These are phyloP conservation scores for Cercophora newfieldiana DNA, from an alignment of 495 filamentous ascomycete species.

Conservation along the genomic window DNA sequence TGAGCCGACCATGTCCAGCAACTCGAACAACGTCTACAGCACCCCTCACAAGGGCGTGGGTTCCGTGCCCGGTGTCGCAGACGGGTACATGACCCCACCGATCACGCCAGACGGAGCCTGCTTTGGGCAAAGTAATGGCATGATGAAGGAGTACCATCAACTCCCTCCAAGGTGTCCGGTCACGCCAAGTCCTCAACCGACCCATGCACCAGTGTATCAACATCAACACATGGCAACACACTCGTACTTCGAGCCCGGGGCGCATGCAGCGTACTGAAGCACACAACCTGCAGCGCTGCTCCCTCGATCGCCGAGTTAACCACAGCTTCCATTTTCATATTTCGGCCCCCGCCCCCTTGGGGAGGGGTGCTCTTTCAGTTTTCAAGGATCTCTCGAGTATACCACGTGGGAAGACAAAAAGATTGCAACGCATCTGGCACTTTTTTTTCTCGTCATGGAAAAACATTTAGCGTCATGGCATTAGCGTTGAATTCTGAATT, in stretches of 20 bases:
- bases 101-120: conserved; percentile 87
- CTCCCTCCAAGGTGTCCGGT: conserved; percentile 52
- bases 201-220: conserved; percentile 25
- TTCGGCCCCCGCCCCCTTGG: conserved; percentile 17
- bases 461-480: conserved; percentile 42
- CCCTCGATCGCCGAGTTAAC: conserved; percentile 15
- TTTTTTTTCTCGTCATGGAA: conserved; percentile 35
- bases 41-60: conserved; percentile 84
- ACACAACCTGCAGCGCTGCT: conserved; percentile 16
- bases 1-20: conserved; percentile 52
- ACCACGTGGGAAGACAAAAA: conserved; percentile 41
- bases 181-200: conserved; percentile 51
- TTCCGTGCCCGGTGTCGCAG: conserved; percentile 60
- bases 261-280: conserved; percentile 39
- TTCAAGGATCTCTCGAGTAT: conserved; percentile 38
- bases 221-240: conserved; percentile 29
- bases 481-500: conserved; percentile 41
- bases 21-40: conserved; percentile 61
- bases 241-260: conserved; percentile 33
- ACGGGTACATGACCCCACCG: conserved; percentile 90
- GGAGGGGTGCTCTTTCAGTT: conserved; percentile 24
- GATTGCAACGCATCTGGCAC: conserved; percentile 40
- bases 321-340: conserved; percentile 19
- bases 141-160: conserved; percentile 46
- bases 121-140: conserved; percentile 49